phyloP scores from a whole-genome alignment of 768 basidiomycete species.

The Xerocomellus chrysenteron region DNA sequence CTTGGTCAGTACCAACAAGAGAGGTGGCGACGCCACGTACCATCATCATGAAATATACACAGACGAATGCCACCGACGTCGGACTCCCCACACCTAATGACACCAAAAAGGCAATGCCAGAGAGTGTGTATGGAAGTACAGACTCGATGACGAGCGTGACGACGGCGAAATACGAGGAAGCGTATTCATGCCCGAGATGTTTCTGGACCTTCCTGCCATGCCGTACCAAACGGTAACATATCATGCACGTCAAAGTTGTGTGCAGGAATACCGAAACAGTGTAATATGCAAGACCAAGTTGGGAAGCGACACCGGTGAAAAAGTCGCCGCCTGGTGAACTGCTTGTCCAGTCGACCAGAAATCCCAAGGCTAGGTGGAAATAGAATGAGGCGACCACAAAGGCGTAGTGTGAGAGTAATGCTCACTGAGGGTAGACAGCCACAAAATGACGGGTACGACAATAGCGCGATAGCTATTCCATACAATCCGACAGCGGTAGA shows the following conservation, averaged over 20 bases:
- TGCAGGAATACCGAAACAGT: too few species aligned
- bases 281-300: too few species aligned
- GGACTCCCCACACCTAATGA: not conserved
- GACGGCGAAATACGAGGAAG: too few species aligned
- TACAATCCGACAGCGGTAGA: conserved; percentile 39
- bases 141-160: too few species aligned
- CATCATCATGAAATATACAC: not conserved
- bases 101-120: too few species aligned
- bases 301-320: not conserved
- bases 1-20: too few species aligned
- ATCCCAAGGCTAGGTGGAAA: conserved; percentile 15
- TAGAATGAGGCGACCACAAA: not conserved
- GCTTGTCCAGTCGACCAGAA: conserved; percentile 5
- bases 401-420: not conserved
- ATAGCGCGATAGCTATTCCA: conserved; percentile 24
- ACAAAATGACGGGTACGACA: conserved; percentile 19
- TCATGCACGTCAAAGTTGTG: too few species aligned
- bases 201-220: too few species aligned
- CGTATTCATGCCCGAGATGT: too few species aligned
- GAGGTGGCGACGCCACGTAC: too few species aligned
- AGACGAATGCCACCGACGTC: not conserved
- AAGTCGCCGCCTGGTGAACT: conserved; percentile 19
- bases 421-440: conserved; percentile 24
- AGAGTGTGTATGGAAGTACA: too few species aligned
- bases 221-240: too few species aligned